Evolutionary conservation across 306 rosid species (phyloP).

Genomic region (Cyamopsis tetragonoloba): DNA sequence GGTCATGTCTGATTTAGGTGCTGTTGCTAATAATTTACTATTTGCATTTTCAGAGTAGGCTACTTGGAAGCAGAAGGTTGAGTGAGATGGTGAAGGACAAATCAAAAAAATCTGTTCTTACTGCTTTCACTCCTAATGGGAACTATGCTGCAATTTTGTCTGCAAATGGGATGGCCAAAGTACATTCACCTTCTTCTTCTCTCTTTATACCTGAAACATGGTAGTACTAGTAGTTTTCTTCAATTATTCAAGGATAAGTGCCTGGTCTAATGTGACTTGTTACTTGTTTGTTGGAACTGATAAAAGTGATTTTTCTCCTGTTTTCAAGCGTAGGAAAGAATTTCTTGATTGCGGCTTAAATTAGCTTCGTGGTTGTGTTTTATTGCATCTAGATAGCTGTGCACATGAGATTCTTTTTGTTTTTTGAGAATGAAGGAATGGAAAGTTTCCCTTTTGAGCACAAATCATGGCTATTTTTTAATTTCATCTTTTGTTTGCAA

Average conservation of each 20-base stretch:
- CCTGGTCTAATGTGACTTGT: background rate
- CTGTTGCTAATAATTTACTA: background rate
- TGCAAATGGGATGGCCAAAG: constrained; percentile 26
- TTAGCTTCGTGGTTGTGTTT: background rate
- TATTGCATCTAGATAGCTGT: background rate
- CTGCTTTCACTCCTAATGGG: constrained; percentile 42
- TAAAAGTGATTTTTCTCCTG: background rate
- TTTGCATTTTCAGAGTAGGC: background rate
- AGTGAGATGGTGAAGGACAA: constrained; percentile 34
- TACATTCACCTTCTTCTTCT: constrained; percentile 1
- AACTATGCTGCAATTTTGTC: constrained; percentile 35
- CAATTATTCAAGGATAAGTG: background rate
- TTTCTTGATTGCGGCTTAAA: background rate
- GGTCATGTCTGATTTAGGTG: background rate
- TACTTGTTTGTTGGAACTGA: background rate
- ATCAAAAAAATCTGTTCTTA: constrained; percentile 31
- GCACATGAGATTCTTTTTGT: background rate
- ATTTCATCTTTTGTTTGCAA: background rate
- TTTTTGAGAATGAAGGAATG: background rate
- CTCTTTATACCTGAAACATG: background rate
- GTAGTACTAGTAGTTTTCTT: background rate
- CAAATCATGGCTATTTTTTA: background rate
- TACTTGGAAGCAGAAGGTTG: constrained; percentile 3
- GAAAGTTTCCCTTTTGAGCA: background rate
- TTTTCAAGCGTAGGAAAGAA: background rate